Evolutionary conservation across 1,139 yeast genomes (phyloP).

Genomic region (Yamadazyma friedrichii): DNA sequence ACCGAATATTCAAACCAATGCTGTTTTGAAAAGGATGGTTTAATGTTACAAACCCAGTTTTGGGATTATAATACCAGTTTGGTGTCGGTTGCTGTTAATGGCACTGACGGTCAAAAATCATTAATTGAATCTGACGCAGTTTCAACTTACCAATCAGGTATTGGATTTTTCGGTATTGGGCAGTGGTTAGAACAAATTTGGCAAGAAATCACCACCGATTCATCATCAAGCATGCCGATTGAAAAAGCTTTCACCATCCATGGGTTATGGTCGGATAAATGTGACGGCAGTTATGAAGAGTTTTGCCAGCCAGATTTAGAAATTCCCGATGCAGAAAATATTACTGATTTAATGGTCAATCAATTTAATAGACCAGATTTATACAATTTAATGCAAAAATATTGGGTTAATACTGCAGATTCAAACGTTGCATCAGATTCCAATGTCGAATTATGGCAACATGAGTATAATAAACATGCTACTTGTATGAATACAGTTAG

Average conservation of each 20-base stretch:
- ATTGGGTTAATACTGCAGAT: conserved; percentile 37
- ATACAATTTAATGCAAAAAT: conserved; percentile 29
- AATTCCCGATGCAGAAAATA: conserved; percentile 24
- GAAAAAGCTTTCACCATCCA: conserved; percentile 36
- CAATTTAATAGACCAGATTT: conserved; percentile 29
- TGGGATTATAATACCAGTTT: conserved; percentile 37
- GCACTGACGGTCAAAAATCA: conserved; percentile 14
- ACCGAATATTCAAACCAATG: conserved; percentile 23
- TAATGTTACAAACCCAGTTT: conserved; percentile 39
- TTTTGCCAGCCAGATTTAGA: conserved; percentile 33
- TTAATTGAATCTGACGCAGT: conserved; percentile 1
- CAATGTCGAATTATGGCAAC: conserved; percentile 35
- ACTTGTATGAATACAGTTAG: conserved; percentile 44
- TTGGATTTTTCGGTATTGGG: conserved; percentile 11
- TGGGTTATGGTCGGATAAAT: conserved; percentile 42
- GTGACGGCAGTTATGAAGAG: conserved; percentile 35
- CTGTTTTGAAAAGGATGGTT: conserved; percentile 35
- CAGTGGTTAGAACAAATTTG: conserved; percentile 8
- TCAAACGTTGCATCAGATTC: conserved; percentile 32
- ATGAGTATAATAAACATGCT: conserved; percentile 45
- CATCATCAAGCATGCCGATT: conserved; percentile 13
- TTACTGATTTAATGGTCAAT: conserved; percentile 29
- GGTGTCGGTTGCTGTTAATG: conserved; percentile 19
- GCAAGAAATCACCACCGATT: conserved; percentile 3
- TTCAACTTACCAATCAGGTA: conserved; percentile 5